phyloP scores from a whole-genome alignment of 306 rosid species.

The Trichosanthes cucumerina region DNA sequence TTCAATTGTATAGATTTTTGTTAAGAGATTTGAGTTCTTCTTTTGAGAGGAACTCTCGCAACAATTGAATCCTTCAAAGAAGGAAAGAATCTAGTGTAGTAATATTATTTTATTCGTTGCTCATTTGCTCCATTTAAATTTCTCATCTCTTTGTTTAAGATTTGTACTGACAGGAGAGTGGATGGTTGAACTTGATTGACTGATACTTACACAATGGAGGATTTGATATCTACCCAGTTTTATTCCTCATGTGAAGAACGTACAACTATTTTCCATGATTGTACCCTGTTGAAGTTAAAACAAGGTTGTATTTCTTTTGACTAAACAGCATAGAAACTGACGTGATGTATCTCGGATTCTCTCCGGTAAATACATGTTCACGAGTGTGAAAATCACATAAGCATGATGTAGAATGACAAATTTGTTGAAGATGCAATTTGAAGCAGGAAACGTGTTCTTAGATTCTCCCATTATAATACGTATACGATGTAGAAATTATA shows the following conservation, averaged over 20 bases:
- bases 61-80: constrained; percentile 11
- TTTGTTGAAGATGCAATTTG: not conserved
- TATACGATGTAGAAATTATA: not conserved
- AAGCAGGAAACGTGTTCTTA: not conserved
- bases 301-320: not conserved
- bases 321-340: not conserved
- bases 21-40: constrained; percentile 14
- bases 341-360: not conserved
- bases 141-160: not conserved
- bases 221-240: not conserved
- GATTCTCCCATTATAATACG: not conserved
- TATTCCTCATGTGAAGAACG: not conserved
- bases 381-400: not conserved
- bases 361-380: not conserved
- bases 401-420: not conserved
- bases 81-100: constrained; percentile 4
- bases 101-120: constrained; percentile 4
- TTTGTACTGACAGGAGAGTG: not conserved
- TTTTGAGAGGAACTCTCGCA: not conserved
- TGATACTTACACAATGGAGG: not conserved
- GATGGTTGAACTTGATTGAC: not conserved
- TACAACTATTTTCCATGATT: not conserved
- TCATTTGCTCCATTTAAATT: not conserved
- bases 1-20: constrained; percentile 27
- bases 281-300: not conserved